phyloP scores from a whole-genome alignment of 148 eudicot species.

The Heliamphora exappendiculata region DNA sequence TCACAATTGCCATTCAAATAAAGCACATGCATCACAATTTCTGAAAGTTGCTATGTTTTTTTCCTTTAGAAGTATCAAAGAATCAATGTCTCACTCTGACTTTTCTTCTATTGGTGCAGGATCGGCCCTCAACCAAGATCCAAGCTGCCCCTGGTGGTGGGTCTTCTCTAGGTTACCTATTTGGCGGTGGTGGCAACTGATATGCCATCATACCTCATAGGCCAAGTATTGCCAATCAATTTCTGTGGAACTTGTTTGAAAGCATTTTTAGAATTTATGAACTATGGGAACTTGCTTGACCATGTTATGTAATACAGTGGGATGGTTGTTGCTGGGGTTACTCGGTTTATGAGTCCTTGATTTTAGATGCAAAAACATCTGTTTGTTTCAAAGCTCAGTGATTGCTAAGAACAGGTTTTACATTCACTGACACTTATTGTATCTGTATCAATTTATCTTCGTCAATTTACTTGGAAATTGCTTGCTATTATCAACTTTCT shows the following conservation, averaged over 20 bases:
- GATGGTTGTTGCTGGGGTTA: not conserved
- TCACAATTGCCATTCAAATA: not conserved
- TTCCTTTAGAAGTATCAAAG: not conserved
- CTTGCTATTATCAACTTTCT: not conserved
- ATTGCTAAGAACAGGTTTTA: too few relatives aligned
- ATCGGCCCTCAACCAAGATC: slow-evolving; percentile 52
- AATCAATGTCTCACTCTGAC: not conserved
- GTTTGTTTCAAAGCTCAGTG: slow-evolving; percentile 4
- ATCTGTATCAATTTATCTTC: not conserved
- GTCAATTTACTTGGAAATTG: not conserved
- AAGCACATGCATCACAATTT: not conserved
- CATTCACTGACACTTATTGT: too few relatives aligned
- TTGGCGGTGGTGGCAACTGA: slow-evolving; percentile 24
- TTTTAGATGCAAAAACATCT: not conserved
- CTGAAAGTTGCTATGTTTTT: not conserved
- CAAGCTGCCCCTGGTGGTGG: slow-evolving; percentile 45
- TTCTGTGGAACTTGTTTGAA: slow-evolving; percentile 5
- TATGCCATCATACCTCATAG: not conserved
- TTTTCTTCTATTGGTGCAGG: slow-evolving; percentile 25
- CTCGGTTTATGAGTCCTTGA: not conserved
- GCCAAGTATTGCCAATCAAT: not conserved
- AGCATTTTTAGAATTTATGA: not conserved
- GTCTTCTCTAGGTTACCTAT: slow-evolving; percentile 39
- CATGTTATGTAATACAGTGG: slow-evolving; percentile 12
- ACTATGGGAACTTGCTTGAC: not conserved